Conservation (phyloP, 2,329 filamentous ascomycete species). For the Fusarium tupiense region DNA sequence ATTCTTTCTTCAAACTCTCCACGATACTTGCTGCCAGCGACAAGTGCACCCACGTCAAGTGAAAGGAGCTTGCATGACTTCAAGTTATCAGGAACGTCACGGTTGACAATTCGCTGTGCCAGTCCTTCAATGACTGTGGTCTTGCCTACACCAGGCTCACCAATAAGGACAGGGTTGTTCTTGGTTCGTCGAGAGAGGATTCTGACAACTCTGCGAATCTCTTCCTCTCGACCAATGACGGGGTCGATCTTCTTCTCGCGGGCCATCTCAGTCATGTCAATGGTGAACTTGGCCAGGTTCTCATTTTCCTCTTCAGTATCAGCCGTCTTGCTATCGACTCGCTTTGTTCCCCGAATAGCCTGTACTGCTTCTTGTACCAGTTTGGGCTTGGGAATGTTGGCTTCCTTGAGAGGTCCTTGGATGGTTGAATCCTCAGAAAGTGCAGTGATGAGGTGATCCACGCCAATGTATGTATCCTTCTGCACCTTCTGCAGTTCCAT, state of each 20-base stretch:
- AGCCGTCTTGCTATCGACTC: conserved; percentile 95
- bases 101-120: conserved; percentile 94
- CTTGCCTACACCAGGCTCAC: conserved; percentile 98
- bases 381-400: conserved; percentile 92
- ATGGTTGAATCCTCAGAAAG: conserved; percentile 82
- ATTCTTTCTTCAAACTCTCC: conserved; percentile 99
- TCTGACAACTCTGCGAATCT: conserved; percentile 89
- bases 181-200: conserved; percentile 94
- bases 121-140: conserved; percentile 97
- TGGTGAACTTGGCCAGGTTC: conserved; percentile 97
- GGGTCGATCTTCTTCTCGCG: conserved; percentile 98
- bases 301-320: conserved; percentile 94
- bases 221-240: conserved; percentile 95
- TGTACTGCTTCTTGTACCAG: conserved; percentile 90
- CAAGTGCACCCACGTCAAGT: conserved; percentile 92
- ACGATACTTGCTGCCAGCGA: conserved; percentile 97
- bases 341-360: conserved; percentile 89
- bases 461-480: conserved; percentile 92
- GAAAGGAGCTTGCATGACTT: conserved; percentile 94
- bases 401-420: conserved; percentile 78
- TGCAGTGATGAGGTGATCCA: conserved; percentile 92
- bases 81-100: conserved; percentile 94
- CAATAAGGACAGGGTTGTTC: conserved; percentile 98
- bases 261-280: conserved; percentile 97
- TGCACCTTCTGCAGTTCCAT: conserved; percentile 96